Evolutionary conservation across 495 filamentous ascomycete species (phyloP).

Genomic region (Neurospora sp.): DNA sequence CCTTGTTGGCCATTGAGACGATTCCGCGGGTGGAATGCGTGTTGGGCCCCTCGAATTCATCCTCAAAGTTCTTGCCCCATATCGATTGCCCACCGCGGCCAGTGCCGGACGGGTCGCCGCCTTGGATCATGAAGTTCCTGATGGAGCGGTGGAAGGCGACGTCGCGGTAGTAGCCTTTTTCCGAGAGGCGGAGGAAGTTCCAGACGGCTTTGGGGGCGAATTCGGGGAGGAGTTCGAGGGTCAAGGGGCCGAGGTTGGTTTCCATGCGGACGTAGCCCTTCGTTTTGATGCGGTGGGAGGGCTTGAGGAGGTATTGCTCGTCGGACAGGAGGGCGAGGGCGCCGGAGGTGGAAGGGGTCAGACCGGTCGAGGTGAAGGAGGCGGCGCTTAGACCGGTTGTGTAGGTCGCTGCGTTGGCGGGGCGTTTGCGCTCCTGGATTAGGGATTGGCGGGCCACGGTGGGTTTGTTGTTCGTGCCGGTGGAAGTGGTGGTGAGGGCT

Average conservation of each 20-base stretch:
- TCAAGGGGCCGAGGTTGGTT: conserved; percentile 73
- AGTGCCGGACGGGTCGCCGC: conserved; percentile 86
- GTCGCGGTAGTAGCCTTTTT: conserved; percentile 79
- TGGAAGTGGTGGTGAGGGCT: conserved; percentile 31
- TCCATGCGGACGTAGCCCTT: conserved; percentile 86
- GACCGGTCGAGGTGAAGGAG: conserved; percentile 85
- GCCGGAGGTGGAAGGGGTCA: conserved; percentile 81
- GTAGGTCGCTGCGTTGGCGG: conserved; percentile 79
- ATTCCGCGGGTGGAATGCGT: conserved; percentile 71
- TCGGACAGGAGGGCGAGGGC: conserved; percentile 79
- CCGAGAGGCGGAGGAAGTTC: conserved; percentile 86
- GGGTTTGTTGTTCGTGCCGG: conserved; percentile 5
- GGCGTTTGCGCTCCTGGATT: conserved; percentile 40
- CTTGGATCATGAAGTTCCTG: conserved; percentile 94
- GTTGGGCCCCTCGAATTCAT: conserved; percentile 85
- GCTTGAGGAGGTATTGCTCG: conserved; percentile 92
- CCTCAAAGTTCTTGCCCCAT: conserved; percentile 85
- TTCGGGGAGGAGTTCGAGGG: conserved; percentile 83
- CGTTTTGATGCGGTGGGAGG: conserved; percentile 64
- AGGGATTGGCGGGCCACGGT: conserved; percentile 14
- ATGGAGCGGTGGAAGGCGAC: conserved; percentile 88
- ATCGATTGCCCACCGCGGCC: conserved; percentile 78
- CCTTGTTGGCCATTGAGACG: conserved; percentile 89
- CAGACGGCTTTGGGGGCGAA: conserved; percentile 86
- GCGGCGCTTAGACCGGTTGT: conserved; percentile 90